Conservation (phyloP, 768 basidiomycete genomes). For the Phlebiopsis flavidoalba region DNA sequence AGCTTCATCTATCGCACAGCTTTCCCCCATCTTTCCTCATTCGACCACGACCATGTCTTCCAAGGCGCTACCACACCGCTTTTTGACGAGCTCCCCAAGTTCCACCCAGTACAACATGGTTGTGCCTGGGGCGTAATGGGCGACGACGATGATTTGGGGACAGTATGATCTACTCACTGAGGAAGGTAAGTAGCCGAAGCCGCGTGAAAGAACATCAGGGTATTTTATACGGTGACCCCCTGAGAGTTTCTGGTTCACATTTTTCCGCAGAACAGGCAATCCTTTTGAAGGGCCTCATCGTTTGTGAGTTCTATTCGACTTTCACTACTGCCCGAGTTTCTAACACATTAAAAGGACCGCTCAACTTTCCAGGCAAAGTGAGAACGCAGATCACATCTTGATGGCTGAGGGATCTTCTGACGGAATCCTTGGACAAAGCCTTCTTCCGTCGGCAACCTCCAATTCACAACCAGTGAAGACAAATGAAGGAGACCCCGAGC, state of each 20-base stretch:
- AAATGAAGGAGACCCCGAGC: constrained; percentile 12
- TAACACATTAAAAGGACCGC: constrained; percentile 36
- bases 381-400: not conserved
- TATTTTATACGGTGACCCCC: constrained; percentile 54
- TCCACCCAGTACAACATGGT: constrained; percentile 40
- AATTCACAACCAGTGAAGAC: constrained; percentile 42
- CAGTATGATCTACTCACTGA: constrained; percentile 61
- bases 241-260: constrained; percentile 15
- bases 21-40: not conserved
- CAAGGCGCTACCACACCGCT: constrained; percentile 30
- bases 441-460: constrained; percentile 48
- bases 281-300: not conserved
- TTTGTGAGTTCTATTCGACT: not conserved
- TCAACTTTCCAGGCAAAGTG: constrained; percentile 67
- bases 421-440: constrained; percentile 37
- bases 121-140: constrained; percentile 74
- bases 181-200: constrained; percentile 54
- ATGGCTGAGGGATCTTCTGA: not conserved
- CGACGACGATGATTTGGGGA: constrained; percentile 58
- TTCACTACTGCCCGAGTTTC: not conserved
- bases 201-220: constrained; percentile 52
- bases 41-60: constrained; percentile 6
- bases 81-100: constrained; percentile 45
- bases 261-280: not conserved
- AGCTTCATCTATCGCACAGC: not conserved